phyloP scores from a whole-genome alignment of 163 green algal species.

The Chlamydomonas reinhardtii region DNA sequence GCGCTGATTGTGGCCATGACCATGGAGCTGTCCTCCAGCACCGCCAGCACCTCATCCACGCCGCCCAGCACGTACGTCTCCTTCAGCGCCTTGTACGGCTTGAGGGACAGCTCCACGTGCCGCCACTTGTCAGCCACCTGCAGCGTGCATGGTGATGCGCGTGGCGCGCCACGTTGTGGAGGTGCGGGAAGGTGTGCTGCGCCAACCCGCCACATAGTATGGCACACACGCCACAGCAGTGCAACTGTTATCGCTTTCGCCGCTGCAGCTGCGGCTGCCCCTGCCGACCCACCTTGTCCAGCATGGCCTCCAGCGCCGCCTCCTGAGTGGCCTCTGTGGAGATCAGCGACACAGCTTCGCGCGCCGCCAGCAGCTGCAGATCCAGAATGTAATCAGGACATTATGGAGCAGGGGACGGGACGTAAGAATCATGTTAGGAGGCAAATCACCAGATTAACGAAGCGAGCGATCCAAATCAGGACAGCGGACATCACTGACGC shows the following conservation, averaged over 20 bases:
- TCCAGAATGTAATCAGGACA: neutral
- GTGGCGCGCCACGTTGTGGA: too few relatives aligned
- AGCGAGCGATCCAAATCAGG: too few relatives aligned
- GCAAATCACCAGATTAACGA: too few relatives aligned
- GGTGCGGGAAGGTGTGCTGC: too few relatives aligned
- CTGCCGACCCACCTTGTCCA: conserved; percentile 47
- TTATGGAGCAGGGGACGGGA: too few relatives aligned
- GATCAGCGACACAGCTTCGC: conserved; percentile 72
- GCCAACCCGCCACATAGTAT: too few relatives aligned
- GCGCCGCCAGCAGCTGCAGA: conserved; percentile 66
- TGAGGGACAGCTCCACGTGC: conserved; percentile 52
- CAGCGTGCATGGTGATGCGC: neutral
- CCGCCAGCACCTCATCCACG: conserved; percentile 76
- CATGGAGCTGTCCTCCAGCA: conserved; percentile 86
- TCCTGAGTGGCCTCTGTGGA: conserved; percentile 88
- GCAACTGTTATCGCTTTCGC: too few relatives aligned
- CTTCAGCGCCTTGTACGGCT: conserved; percentile 86
- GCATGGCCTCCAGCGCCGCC: conserved; percentile 79
- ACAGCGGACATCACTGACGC: too few relatives aligned
- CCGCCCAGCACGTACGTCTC: conserved; percentile 80
- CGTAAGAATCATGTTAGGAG: too few relatives aligned
- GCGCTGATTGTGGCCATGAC: conserved; percentile 81
- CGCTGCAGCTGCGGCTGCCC: too few relatives aligned
- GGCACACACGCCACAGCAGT: too few relatives aligned
- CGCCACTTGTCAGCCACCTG: conserved; percentile 59